These are phyloP conservation scores for Fusarium denticulatum DNA, from an alignment of 2,329 filamentous ascomycete species.

Conservation along the genomic window DNA sequence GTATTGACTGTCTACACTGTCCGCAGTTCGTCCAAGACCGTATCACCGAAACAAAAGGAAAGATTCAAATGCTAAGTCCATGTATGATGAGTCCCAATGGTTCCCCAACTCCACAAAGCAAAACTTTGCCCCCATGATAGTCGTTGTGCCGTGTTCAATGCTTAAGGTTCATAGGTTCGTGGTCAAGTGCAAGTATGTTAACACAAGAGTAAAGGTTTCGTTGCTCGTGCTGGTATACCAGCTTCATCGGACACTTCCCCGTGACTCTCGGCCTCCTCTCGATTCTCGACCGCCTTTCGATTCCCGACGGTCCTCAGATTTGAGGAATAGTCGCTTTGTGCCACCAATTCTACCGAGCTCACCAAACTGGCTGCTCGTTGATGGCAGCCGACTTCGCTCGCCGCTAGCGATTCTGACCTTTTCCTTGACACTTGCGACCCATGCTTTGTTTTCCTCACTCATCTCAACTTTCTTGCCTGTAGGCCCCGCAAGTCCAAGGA, in stretches of 20 bases:
- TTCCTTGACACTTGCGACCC: constrained; percentile 86
- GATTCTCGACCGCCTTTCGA: constrained; percentile 26
- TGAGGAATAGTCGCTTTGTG: constrained; percentile 75
- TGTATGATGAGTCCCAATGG: constrained; percentile 34
- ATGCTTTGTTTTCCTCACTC: constrained; percentile 78
- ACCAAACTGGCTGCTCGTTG: constrained; percentile 61
- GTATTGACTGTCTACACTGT: constrained; percentile 46
- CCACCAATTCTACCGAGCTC: constrained; percentile 77
- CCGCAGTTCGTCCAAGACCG: constrained; percentile 39
- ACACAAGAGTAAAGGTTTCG: constrained; percentile 14
- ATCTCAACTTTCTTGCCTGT: constrained; percentile 71
- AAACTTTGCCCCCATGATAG: constrained; percentile 32
- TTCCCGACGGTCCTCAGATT: constrained; percentile 44
- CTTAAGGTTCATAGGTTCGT: constrained; percentile 25
- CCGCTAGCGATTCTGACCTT: constrained; percentile 78
- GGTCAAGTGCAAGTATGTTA: constrained; percentile 10
- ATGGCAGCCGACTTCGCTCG: constrained; percentile 54
- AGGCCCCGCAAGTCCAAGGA: constrained; percentile 76
- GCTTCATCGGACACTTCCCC: constrained; percentile 33
- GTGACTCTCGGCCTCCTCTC: constrained; percentile 28
- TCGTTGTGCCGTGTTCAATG: constrained; percentile 32
- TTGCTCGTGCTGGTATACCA: constrained; percentile 6
- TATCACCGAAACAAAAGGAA: constrained; percentile 29
- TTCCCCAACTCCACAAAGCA: constrained; percentile 42
- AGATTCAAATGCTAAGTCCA: constrained; percentile 36